Conservation (phyloP, 75 land plant genomes). For the Selaginella moellendorffii region DNA sequence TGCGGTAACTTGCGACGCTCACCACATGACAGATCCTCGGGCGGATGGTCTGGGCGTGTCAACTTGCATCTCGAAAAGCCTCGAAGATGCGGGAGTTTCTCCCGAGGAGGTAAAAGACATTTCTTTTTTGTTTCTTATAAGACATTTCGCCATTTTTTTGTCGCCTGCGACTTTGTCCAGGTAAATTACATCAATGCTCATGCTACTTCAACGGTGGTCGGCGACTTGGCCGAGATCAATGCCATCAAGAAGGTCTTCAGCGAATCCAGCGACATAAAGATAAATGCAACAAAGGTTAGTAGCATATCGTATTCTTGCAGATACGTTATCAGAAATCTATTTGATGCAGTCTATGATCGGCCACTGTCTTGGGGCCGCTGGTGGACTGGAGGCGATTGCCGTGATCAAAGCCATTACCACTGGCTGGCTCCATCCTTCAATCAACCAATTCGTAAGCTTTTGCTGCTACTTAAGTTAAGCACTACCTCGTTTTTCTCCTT, state of each 20-base stretch:
- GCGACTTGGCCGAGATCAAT: constrained; percentile 3
- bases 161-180: neutral
- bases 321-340: neutral
- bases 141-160: neutral
- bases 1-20: constrained; percentile 77
- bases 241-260: constrained; percentile 1
- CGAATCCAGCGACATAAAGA: neutral
- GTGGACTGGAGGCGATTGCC: constrained; percentile 6
- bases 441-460: constrained; percentile 10
- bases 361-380: constrained; percentile 9
- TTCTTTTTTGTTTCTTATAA: no score
- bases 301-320: neutral
- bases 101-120: neutral
- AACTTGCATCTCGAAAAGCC: constrained; percentile 51
- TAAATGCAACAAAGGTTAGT: neutral
- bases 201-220: constrained; percentile 1
- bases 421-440: constrained; percentile 7
- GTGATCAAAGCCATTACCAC: neutral
- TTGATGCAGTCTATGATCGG: constrained; percentile 9
- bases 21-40: constrained; percentile 88
- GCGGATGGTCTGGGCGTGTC: constrained; percentile 85
- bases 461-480: neutral
- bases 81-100: constrained; percentile 65
- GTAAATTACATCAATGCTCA: constrained; percentile 11
- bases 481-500: neutral